phyloP scores from a whole-genome alignment of 164 flowering plant species.

The Dillenia suffruticosa region DNA sequence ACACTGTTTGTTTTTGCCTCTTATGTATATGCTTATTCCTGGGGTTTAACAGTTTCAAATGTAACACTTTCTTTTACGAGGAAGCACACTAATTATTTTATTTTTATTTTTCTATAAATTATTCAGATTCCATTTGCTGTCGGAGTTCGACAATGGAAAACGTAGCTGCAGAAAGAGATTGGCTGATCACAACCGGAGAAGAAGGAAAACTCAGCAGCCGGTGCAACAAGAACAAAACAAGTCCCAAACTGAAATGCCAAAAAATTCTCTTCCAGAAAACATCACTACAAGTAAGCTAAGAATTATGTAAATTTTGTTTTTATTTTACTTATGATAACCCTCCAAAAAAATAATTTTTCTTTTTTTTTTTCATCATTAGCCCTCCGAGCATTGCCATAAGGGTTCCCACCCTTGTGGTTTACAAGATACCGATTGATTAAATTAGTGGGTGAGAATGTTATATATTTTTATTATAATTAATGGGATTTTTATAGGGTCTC shows the following conservation, averaged over 20 bases:
- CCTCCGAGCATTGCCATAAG: too few species aligned
- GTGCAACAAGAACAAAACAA: slow-evolving; percentile 15
- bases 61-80: too few species aligned
- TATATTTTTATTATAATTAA: neutral
- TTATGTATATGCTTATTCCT: slow-evolving; percentile 2
- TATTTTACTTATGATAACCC: neutral
- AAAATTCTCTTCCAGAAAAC: slow-evolving; percentile 27
- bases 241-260: slow-evolving; percentile 16
- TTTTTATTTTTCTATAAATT: neutral
- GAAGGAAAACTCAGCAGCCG: slow-evolving; percentile 49
- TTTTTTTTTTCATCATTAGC: neutral
- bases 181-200: slow-evolving; percentile 70
- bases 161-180: slow-evolving; percentile 72
- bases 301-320: neutral
- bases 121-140: slow-evolving; percentile 50
- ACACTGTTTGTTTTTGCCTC: slow-evolving; percentile 9
- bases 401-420: too few species aligned
- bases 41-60: too few species aligned
- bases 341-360: too few species aligned
- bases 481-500: slow-evolving; percentile 42
- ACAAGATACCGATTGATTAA: too few species aligned
- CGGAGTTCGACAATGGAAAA: slow-evolving; percentile 68
- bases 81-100: neutral
- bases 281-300: slow-evolving; percentile 23
- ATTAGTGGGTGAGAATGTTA: too few species aligned